Evolutionary conservation across 2,329 filamentous ascomycete genomes (phyloP).

Genomic region (Fusarium sacchari): DNA sequence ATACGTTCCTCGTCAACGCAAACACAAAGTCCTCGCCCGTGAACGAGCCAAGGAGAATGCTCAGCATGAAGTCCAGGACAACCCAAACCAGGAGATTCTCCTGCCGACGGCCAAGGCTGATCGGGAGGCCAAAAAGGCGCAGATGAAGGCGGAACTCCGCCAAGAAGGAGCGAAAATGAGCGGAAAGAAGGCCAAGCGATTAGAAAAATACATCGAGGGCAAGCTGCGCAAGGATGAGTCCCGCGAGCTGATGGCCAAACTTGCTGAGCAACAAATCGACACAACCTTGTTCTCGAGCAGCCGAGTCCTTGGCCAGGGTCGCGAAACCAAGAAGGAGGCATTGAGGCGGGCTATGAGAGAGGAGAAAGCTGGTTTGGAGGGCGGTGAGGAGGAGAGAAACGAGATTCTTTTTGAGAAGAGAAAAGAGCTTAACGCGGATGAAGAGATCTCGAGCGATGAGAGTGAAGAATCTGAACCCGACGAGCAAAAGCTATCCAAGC

Average conservation of each 20-base stretch:
- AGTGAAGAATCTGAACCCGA: slow-evolving; percentile 18
- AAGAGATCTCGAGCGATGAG: slow-evolving; percentile 38
- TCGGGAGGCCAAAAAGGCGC: slow-evolving; percentile 64
- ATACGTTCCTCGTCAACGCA: slow-evolving; percentile 72
- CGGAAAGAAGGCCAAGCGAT: slow-evolving; percentile 72
- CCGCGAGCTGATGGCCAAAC: slow-evolving; percentile 81
- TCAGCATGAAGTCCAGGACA: slow-evolving; percentile 52
- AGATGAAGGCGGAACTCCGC: slow-evolving; percentile 63
- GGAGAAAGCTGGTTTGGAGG: slow-evolving; percentile 69
- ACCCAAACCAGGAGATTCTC: slow-evolving; percentile 50
- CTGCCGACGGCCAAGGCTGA: slow-evolving; percentile 58
- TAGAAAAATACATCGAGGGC: slow-evolving; percentile 80
- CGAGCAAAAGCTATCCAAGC: not conserved
- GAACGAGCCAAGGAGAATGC: slow-evolving; percentile 60
- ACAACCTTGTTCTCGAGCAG: slow-evolving; percentile 83
- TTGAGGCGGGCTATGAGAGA: slow-evolving; percentile 72
- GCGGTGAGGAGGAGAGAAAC: slow-evolving; percentile 61
- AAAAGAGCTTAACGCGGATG: slow-evolving; percentile 43
- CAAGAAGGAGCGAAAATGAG: slow-evolving; percentile 65
- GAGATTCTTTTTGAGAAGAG: slow-evolving; percentile 63
- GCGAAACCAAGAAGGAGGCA: slow-evolving; percentile 77
- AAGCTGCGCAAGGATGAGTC: slow-evolving; percentile 97
- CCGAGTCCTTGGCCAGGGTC: slow-evolving; percentile 76
- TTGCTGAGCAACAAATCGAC: slow-evolving; percentile 82
- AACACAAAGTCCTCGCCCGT: slow-evolving; percentile 75